These are phyloP conservation scores for Scedosporium dehoogii DNA, from an alignment of 2,329 filamentous ascomycete genomes.

Conservation along the genomic window DNA sequence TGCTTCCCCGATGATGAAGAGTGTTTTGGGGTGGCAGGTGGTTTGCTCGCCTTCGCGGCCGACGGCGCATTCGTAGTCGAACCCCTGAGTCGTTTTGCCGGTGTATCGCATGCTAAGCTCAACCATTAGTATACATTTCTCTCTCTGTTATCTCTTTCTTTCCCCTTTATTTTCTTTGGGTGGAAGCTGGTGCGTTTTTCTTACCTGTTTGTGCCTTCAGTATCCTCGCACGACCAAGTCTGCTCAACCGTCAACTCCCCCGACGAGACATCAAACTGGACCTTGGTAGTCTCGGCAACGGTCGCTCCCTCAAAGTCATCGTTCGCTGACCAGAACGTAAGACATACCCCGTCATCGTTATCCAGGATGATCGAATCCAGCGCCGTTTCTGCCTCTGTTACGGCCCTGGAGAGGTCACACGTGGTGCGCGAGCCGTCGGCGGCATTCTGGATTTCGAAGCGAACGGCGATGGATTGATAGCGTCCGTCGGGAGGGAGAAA, in stretches of 20 bases:
- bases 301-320: background rate
- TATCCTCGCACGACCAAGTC: background rate
- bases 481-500: background rate
- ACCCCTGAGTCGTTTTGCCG: background rate
- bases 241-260: background rate
- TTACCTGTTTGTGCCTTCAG: background rate
- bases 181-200: background rate
- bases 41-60: slow-evolving; percentile 1
- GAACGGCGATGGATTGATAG: background rate
- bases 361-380: background rate
- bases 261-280: background rate
- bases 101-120: background rate
- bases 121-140: background rate
- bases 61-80: background rate
- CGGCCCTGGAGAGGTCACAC: background rate
- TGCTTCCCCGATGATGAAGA: background rate
- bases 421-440: background rate
- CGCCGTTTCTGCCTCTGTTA: background rate
- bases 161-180: background rate
- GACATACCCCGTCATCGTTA: background rate
- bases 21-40: background rate
- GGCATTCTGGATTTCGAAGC: background rate
- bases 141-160: background rate
- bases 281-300: background rate
- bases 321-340: background rate